Conservation (phyloP, 441 rosid species). For the Cnidoscolus chayamansa region DNA sequence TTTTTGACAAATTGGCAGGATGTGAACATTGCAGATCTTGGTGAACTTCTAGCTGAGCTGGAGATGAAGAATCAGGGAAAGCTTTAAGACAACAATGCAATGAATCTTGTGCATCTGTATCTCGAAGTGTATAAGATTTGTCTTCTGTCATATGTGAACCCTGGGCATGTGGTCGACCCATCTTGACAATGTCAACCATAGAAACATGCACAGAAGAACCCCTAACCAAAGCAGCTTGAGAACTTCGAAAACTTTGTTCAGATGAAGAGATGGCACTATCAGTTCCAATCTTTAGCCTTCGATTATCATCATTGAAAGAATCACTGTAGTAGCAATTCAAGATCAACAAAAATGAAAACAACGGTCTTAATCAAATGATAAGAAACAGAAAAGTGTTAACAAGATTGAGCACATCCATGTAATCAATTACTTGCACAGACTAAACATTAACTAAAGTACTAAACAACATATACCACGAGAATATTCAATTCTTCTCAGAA, state of each 20-base stretch:
- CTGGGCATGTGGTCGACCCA: constrained; percentile 29
- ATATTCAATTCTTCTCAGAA: background rate
- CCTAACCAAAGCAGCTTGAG: constrained; percentile 30
- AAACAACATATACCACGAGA: background rate
- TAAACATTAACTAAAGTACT: background rate
- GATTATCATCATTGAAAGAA: constrained; percentile 33
- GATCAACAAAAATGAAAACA: constrained; percentile 1
- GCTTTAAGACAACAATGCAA: constrained; percentile 17
- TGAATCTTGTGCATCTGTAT: constrained; percentile 18
- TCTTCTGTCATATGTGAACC: constrained; percentile 28
- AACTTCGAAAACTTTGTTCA: constrained; percentile 20
- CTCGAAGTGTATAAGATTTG: constrained; percentile 23
- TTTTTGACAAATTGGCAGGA: constrained; percentile 18
- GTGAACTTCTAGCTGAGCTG: constrained; percentile 14
- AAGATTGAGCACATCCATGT: background rate
- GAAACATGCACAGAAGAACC: constrained; percentile 34
- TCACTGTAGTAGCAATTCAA: constrained; percentile 30
- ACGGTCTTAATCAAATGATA: background rate
- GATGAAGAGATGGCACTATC: constrained; percentile 25
- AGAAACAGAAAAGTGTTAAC: background rate
- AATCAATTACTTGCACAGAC: background rate
- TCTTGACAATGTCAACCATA: constrained; percentile 41
- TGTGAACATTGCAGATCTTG: constrained; percentile 21
- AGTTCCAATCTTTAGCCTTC: constrained; percentile 32
- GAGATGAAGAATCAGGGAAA: constrained; percentile 15